A percentile compares a stretch with the other conserved stretches of the same genome.
Evolutionary conservation across 2,329 filamentous ascomycete species (phyloP).

Genomic region (Elsinoe australis): DNA sequence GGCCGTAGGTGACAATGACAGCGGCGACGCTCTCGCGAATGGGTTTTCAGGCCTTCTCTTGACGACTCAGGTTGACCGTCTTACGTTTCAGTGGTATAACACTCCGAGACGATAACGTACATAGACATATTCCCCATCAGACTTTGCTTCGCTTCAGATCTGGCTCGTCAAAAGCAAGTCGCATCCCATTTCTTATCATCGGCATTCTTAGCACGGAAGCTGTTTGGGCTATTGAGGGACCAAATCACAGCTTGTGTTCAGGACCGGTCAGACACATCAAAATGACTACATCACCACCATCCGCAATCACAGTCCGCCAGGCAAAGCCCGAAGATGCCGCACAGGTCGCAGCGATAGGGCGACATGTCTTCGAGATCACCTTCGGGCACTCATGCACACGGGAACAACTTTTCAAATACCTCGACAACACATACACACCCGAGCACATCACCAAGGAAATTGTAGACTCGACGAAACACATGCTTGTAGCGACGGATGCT

Average conservation of each 20-base stretch:
- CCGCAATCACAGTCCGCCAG: slow-evolving; percentile 22
- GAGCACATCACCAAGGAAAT: slow-evolving; percentile 26
- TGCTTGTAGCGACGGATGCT: slow-evolving; percentile 26
- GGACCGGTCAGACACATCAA: background rate
- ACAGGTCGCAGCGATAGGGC: slow-evolving; percentile 25
- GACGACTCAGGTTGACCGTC: too few relatives aligned
- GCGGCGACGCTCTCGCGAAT: too few relatives aligned
- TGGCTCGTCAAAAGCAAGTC: too few relatives aligned
- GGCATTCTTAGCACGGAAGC: too few relatives aligned
- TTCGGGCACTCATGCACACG: slow-evolving; percentile 39
- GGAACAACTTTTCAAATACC: slow-evolving; percentile 34
- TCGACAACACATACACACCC: slow-evolving; percentile 33
- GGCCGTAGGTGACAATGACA: too few relatives aligned
- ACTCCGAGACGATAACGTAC: too few relatives aligned
- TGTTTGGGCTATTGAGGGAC: too few relatives aligned
- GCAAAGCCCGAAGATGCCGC: slow-evolving; percentile 27
- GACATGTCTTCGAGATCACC: slow-evolving; percentile 32
- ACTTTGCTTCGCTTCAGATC: too few relatives aligned
- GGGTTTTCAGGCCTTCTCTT: too few relatives aligned
- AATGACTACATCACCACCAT: background rate
- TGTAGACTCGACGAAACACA: slow-evolving; percentile 23
- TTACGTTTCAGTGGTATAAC: too few relatives aligned
- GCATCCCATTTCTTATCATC: too few relatives aligned
- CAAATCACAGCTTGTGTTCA: background rate
- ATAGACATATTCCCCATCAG: too few relatives aligned